Conservation (phyloP, 306 rosid species). For the Castanopsis chinensis region DNA sequence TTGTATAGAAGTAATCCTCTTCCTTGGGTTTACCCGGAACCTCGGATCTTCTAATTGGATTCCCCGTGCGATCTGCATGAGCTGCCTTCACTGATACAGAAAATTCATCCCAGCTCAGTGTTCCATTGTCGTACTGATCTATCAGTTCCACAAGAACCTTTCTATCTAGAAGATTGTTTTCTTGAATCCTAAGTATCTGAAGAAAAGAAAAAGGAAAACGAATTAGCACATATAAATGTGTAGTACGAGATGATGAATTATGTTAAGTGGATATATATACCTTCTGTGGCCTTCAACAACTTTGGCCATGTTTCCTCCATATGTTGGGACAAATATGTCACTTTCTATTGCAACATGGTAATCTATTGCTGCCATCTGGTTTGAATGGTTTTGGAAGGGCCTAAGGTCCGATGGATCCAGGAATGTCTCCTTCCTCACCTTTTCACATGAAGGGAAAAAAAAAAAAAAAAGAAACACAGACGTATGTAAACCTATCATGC, state of each 20-base stretch:
- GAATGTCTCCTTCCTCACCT: constrained; percentile 95
- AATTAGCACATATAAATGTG: too few species aligned
- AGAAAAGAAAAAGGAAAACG: too few species aligned
- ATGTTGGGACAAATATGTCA: constrained; percentile 94
- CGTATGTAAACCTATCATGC: neutral
- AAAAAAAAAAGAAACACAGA: neutral
- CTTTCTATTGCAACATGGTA: constrained; percentile 93
- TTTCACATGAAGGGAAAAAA: constrained; percentile 23
- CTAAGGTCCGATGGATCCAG: constrained; percentile 77
- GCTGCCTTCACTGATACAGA: constrained; percentile 35
- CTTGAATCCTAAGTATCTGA: constrained; percentile 18
- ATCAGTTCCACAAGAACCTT: constrained; percentile 21
- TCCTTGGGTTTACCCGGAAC: constrained; percentile 37
- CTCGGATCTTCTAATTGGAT: constrained; percentile 25
- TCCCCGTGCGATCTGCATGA: constrained; percentile 37
- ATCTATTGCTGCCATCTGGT: constrained; percentile 99
- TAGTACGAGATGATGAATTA: too few species aligned
- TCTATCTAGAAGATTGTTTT: constrained; percentile 27
- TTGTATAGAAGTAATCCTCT: constrained; percentile 44
- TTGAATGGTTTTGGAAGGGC: constrained; percentile 89
- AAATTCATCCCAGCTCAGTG: constrained; percentile 43
- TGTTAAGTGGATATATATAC: constrained; percentile 32
- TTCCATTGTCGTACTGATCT: constrained; percentile 34
- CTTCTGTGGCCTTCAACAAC: constrained; percentile 99
- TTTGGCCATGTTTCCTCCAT: constrained; percentile 99